phyloP scores from a whole-genome alignment of 805 yeast species.

The Wickerhamomyces rabaulensis region DNA sequence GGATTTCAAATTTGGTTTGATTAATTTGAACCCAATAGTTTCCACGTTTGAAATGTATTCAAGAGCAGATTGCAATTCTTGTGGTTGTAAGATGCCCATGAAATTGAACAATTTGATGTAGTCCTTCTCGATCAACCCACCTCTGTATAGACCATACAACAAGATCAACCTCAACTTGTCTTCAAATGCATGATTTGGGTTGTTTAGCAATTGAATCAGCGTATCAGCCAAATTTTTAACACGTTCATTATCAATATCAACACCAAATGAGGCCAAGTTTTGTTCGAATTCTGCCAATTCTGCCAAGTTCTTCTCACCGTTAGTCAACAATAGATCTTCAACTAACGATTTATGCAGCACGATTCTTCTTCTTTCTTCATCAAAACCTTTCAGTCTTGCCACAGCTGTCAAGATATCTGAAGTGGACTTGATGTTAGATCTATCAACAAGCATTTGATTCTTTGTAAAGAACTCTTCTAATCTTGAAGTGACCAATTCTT shows the following conservation, averaged over 20 bases:
- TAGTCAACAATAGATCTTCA: constrained; percentile 58
- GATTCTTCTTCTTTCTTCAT: constrained; percentile 57
- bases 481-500: constrained; percentile 51
- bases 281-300: constrained; percentile 85
- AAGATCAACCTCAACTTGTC: constrained; percentile 75
- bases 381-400: constrained; percentile 63
- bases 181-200: constrained; percentile 43
- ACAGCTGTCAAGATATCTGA: constrained; percentile 73
- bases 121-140: constrained; percentile 75
- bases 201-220: constrained; percentile 48
- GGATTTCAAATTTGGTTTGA: constrained; percentile 36
- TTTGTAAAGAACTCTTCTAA: constrained; percentile 62
- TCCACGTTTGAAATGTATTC: constrained; percentile 54
- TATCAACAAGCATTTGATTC: constrained; percentile 71
- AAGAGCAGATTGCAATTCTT: constrained; percentile 39
- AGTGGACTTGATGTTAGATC: constrained; percentile 57
- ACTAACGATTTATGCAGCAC: constrained; percentile 56
- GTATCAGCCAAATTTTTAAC: constrained; percentile 56
- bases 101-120: constrained; percentile 63
- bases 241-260: constrained; percentile 60
- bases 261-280: constrained; percentile 67
- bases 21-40: constrained; percentile 51
- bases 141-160: constrained; percentile 73
- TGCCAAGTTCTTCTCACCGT: constrained; percentile 54
- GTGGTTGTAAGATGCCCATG: constrained; percentile 33